phyloP scores from a whole-genome alignment of 768 basidiomycete species.

The Kwoniella pini region DNA sequence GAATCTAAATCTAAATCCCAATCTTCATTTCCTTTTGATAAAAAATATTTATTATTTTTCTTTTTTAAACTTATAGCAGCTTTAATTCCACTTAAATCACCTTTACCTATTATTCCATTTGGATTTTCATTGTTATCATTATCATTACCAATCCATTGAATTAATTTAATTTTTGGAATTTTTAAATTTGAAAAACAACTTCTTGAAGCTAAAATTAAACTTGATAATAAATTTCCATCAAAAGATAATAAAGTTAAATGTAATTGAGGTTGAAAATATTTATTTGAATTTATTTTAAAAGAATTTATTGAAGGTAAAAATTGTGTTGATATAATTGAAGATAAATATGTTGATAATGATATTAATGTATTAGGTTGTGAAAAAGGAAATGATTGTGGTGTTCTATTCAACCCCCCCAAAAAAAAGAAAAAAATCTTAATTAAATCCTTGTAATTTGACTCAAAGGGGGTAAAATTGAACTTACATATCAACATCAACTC shows the following conservation, averaged over 20 bases:
- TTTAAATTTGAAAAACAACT: conserved; percentile 46
- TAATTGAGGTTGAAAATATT: conserved; percentile 51
- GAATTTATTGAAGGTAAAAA: conserved; percentile 51
- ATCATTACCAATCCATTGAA: conserved; percentile 33
- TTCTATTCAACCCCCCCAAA: too few relatives aligned
- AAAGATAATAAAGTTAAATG: conserved; percentile 50
- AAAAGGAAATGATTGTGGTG: conserved; percentile 48
- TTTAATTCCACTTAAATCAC: conserved; percentile 50
- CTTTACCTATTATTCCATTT: conserved; percentile 28
- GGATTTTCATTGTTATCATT: conserved; percentile 19
- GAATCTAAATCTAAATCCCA: conserved; percentile 52
- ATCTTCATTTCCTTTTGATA: conserved; percentile 43
- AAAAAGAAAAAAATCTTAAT: too few relatives aligned
- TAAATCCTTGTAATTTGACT: too few relatives aligned
- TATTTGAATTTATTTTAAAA: conserved; percentile 46
- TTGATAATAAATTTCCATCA: conserved; percentile 34
- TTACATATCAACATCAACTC: conserved; percentile 54
- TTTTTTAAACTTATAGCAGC: conserved; percentile 46
- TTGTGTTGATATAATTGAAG: conserved; percentile 42
- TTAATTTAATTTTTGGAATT: conserved; percentile 47
- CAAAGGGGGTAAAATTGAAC: conserved; percentile 7
- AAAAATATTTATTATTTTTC: conserved; percentile 22
- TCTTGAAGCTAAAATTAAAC: conserved; percentile 46
- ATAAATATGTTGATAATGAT: conserved; percentile 35
- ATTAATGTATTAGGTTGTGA: conserved; percentile 22